phyloP scores from a whole-genome alignment of 2,329 filamentous ascomycete genomes.

The Nectriaceae sp. region DNA sequence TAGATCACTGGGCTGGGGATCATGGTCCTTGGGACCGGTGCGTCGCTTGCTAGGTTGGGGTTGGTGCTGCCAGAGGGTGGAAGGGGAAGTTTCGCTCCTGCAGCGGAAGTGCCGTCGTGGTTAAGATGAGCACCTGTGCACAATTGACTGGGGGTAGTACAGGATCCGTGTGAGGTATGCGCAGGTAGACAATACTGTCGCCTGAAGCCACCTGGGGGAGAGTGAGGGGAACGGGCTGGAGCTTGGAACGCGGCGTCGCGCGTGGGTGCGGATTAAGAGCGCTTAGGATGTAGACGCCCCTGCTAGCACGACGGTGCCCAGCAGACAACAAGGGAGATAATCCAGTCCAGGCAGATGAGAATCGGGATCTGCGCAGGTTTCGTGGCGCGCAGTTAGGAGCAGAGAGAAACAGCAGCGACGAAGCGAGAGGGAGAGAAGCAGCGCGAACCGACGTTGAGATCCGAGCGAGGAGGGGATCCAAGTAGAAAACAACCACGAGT shows the following conservation, averaged over 20 bases:
- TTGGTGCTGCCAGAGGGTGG: neutral
- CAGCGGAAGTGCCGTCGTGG: neutral
- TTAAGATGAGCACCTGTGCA: neutral
- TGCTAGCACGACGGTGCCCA: constrained; percentile 20
- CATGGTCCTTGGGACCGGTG: constrained; percentile 31
- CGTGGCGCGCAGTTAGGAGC: constrained; percentile 17
- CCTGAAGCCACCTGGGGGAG: constrained; percentile 16
- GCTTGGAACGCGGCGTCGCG: constrained; percentile 26
- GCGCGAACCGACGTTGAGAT: neutral
- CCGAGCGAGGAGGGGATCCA: constrained; percentile 3
- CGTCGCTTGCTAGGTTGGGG: constrained; percentile 1
- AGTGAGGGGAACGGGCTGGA: constrained; percentile 27
- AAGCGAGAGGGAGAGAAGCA: neutral
- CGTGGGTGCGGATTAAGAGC: constrained; percentile 28
- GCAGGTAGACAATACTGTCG: constrained; percentile 8
- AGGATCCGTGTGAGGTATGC: constrained; percentile 3
- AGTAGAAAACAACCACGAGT: constrained; percentile 6
- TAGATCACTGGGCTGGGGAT: constrained; percentile 33
- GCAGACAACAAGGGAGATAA: constrained; percentile 13
- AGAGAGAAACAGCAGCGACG: neutral
- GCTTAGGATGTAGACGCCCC: constrained; percentile 25
- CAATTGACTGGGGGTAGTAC: neutral
- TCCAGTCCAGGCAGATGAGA: constrained; percentile 10
- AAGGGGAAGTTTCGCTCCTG: neutral
- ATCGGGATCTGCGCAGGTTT: constrained; percentile 7